These are phyloP conservation scores for Pleurotus tuoliensis DNA, from an alignment of 768 basidiomycete genomes.

Conservation along the genomic window DNA sequence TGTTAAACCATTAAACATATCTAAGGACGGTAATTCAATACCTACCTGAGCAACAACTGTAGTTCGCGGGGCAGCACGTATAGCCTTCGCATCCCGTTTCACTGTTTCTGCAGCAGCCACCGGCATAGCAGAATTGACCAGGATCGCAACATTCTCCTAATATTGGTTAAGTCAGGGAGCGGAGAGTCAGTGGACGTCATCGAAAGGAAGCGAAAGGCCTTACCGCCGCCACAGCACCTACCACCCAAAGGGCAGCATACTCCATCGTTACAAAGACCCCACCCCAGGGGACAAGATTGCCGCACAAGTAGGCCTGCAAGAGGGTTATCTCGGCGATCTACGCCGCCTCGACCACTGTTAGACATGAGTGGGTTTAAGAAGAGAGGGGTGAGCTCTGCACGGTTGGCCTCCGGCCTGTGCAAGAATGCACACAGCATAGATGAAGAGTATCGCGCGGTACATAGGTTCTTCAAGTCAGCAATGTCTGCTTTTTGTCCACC, in stretches of 20 bases:
- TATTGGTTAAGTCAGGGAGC: not conserved
- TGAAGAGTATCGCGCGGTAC: not conserved
- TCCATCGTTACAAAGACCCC: not conserved
- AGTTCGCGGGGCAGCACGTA: not conserved
- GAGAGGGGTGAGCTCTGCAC: not conserved
- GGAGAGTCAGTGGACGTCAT: not conserved
- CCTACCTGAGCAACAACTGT: not conserved
- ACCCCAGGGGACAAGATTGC: not conserved
- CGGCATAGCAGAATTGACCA: not conserved
- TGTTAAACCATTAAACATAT: not conserved
- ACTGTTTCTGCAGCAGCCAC: not conserved
- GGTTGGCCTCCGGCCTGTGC: not conserved
- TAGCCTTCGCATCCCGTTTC: not conserved
- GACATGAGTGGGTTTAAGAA: not conserved
- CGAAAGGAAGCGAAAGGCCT: not conserved
- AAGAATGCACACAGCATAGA: not conserved
- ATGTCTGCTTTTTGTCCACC: no score
- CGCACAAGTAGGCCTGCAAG: not conserved
- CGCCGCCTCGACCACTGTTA: not conserved
- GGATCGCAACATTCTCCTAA: not conserved
- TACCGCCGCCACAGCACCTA: not conserved
- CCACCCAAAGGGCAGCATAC: not conserved
- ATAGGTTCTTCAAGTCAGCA: not conserved
- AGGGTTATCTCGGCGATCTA: not conserved
- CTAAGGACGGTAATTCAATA: not conserved